phyloP scores from a whole-genome alignment of 345 rosid genomes.

The Adansonia digitata region DNA sequence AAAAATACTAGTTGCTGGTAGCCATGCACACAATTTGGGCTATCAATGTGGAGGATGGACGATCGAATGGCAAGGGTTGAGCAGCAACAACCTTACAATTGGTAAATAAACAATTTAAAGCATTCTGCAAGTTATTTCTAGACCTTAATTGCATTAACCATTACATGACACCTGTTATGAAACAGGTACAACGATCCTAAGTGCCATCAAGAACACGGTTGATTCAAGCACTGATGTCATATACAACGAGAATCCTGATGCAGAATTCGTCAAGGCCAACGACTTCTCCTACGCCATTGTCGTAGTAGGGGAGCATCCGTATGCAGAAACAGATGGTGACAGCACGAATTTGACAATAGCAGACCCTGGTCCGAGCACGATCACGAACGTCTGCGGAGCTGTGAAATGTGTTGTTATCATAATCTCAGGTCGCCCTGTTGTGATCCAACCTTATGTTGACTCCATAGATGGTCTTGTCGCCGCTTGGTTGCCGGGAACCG shows the following conservation, averaged over 20 bases:
- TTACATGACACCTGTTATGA: neutral
- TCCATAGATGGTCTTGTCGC: conserved; percentile 38
- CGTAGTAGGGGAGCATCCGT: conserved; percentile 41
- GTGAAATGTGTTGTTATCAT: conserved; percentile 38
- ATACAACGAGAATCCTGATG: conserved; percentile 29
- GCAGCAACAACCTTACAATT: conserved; percentile 42
- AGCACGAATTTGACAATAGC: conserved; percentile 39
- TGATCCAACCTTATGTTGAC: conserved; percentile 32
- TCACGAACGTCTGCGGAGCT: conserved; percentile 36
- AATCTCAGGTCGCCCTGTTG: conserved; percentile 46
- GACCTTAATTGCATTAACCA: neutral
- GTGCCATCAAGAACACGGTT: conserved; percentile 35
- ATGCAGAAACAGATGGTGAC: conserved; percentile 43
- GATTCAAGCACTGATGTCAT: conserved; percentile 30
- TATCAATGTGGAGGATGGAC: conserved; percentile 80
- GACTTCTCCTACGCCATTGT: conserved; percentile 40
- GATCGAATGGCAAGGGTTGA: conserved; percentile 56
- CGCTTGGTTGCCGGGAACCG: conserved; percentile 56
- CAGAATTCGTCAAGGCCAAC: conserved; percentile 34
- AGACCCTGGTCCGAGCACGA: conserved; percentile 33
- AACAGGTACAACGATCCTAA: conserved; percentile 48
- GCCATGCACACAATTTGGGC: conserved; percentile 66
- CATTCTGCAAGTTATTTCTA: neutral
- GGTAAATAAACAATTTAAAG: conserved; percentile 22
- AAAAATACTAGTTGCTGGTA: conserved; percentile 57